Base-by-base conservation (phyloP, 129 eudicot species). In the Lonicera japonica region DNA sequence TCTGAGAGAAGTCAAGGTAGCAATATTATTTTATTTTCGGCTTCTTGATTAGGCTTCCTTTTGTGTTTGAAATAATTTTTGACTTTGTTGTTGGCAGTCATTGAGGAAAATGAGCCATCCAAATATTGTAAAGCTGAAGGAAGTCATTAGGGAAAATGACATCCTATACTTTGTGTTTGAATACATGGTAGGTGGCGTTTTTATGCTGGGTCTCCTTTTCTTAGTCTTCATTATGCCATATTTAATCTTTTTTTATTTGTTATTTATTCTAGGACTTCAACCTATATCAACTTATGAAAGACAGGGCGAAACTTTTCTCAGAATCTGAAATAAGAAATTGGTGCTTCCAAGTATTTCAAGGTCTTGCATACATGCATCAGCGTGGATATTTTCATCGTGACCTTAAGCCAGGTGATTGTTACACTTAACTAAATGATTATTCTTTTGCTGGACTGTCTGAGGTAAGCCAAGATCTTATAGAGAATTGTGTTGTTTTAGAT, bases 341-440 rank as follows among this genome's bases (percentile, higher is more conserved):
- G 99, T 88, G 96, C 81, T 94, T 80, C 71, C 99, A 94, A 86
- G 89, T 94, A 15, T 94, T 94, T 79, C 95, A 94, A 72, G 99
- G 96, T 66, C 99, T 94, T 71, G 91, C 96, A 17, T 85, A 81
- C 77, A 88, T 88, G 83, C 96, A 94, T 64, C 96, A 86, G 74
- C 89, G 94, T 60, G 96, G 99, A 59, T 94, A 82, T 74, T 94
- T 94, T 70, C 99, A 94, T 69, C 94, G 99, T 34, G 99, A 94
- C 70, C 99, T 94, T 43, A 94, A 94, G 80, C 99, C 99, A 80
- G 99, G 96, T 88, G 70, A 80, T 57, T 46, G 19, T 64, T 21
- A 21, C 22, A 21, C 15, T 7, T 15, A 12, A 12, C 4, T 41
- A 9, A 54, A 34, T 71, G 56, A 45, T 39, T 50, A 50, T 50